Evolutionary conservation across 345 rosid species (phyloP), one percentile per base, ranked within the genome.

Genomic region (Isatis tinctoria): DNA sequence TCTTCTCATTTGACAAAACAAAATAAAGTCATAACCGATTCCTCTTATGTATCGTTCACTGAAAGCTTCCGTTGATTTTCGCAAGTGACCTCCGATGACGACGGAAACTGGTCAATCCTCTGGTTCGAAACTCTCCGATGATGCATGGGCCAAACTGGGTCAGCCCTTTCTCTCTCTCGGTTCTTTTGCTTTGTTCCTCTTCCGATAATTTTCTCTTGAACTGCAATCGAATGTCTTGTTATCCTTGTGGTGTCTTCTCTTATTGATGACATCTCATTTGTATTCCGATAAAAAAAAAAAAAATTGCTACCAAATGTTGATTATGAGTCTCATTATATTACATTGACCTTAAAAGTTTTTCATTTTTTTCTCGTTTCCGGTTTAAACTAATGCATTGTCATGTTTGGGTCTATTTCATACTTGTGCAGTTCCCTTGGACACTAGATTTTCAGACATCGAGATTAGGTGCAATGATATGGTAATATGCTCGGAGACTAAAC

Each of bases 391-490:
- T n/a, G 61, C 67, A 18, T 6, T 64, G 11, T 37, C 14, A 13
- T 59, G 37, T 56, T 48, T 56, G 22, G 41, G 11, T 43, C 32
- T 9, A 3, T 56, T 66, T 16, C 6, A 1, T 24, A 62, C 51
- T 56, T 45, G 64, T 74, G 86, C 86, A 93, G 98, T 87, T 57
- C 90, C 98, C 0, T 63, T 85, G 5, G 86, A 89, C 60, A 81
- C 88, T 2, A 87, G 69, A 68, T 85, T 78, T 70, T 76, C 89
- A 3, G 94, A 89, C 40, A 77, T 93, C 28, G 92, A 93, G 73
- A 78, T 93, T 60, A 78, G 76, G 63, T 86, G 83, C 53, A 54
- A 66, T 81, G 96, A 91, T 75, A 63, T 72, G 70, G 80, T 86
- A 3, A 75, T 93, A 37, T 79, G 71, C 81, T 89, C 98, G 4